Evolutionary conservation across 1,284 basidiomycete genomes (phyloP).

Genomic region (Hymenochaete sp.): DNA sequence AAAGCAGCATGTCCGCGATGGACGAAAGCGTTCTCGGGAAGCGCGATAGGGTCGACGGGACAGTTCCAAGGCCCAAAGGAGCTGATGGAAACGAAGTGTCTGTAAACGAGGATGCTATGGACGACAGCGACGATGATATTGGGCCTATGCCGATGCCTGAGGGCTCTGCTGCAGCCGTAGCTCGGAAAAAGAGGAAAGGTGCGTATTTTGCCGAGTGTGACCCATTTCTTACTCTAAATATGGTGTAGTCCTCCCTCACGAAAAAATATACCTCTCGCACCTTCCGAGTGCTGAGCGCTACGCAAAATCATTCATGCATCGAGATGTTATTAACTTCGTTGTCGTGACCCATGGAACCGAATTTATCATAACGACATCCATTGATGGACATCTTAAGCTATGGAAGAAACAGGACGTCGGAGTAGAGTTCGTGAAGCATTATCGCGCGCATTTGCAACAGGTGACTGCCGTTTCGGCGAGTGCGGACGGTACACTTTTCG

Average conservation of each 20-base stretch:
- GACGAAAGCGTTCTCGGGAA: constrained; percentile 52
- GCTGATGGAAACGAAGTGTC: too few species aligned
- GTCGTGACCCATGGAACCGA: constrained; percentile 83
- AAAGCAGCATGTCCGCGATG: constrained; percentile 30
- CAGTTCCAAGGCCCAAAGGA: constrained; percentile 21
- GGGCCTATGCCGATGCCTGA: constrained; percentile 70
- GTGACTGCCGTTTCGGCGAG: constrained; percentile 81
- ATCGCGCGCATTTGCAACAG: constrained; percentile 82
- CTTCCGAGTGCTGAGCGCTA: constrained; percentile 91
- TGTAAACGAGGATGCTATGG: constrained; percentile 30
- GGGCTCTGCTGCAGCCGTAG: constrained; percentile 27
- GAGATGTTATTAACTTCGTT: constrained; percentile 85
- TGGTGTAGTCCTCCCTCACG: constrained; percentile 56
- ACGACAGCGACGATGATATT: constrained; percentile 55
- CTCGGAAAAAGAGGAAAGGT: constrained; percentile 72
- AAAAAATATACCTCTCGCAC: constrained; percentile 84
- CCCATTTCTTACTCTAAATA: background rate
- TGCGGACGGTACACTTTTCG: constrained; percentile 87
- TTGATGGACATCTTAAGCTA: constrained; percentile 93
- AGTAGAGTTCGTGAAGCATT: constrained; percentile 91
- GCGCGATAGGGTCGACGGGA: constrained; percentile 39
- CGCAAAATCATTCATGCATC: constrained; percentile 97
- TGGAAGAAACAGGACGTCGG: constrained; percentile 97
- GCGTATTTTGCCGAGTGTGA: background rate
- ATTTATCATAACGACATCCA: constrained; percentile 89